phyloP scores from a whole-genome alignment of 257 asterid genomes.

The Dorcoceras hygrometricum region DNA sequence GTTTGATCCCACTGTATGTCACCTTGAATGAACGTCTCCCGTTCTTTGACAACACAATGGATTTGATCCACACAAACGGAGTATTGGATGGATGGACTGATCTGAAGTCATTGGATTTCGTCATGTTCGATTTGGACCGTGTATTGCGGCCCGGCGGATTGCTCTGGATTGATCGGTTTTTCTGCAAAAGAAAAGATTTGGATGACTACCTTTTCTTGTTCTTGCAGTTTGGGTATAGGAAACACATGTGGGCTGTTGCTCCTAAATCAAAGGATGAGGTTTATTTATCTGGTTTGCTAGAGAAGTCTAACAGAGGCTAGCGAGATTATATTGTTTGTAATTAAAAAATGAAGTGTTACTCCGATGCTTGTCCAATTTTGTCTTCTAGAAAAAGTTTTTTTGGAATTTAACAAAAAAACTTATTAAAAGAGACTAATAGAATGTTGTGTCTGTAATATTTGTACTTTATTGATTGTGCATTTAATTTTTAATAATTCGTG shows the following conservation, averaged over 20 bases:
- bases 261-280: constrained; percentile 79
- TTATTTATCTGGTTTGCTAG: constrained; percentile 75
- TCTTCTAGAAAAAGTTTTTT: no score
- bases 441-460: no score
- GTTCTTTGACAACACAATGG: constrained; percentile 90
- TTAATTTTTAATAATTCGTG: no score
- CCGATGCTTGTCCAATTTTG: no score
- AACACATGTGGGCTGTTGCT: not conserved
- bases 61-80: constrained; percentile 75
- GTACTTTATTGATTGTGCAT: no score
- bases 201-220: constrained; percentile 88
- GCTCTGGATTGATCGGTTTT: constrained; percentile 39
- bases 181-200: constrained; percentile 66
- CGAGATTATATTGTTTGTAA: no score
- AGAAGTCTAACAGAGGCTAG: constrained; percentile 69
- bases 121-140: constrained; percentile 82
- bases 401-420: no score
- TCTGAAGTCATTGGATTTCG: constrained; percentile 67
- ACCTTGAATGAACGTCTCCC: constrained; percentile 87
- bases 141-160: constrained; percentile 84
- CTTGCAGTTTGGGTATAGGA: constrained; percentile 60
- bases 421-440: no score
- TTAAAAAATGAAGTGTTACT: no score
- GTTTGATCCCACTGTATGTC: constrained; percentile 63
- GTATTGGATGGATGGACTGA: constrained; percentile 95